phyloP scores from a whole-genome alignment of 345 rosid species.

The Pistacia integerrima region DNA sequence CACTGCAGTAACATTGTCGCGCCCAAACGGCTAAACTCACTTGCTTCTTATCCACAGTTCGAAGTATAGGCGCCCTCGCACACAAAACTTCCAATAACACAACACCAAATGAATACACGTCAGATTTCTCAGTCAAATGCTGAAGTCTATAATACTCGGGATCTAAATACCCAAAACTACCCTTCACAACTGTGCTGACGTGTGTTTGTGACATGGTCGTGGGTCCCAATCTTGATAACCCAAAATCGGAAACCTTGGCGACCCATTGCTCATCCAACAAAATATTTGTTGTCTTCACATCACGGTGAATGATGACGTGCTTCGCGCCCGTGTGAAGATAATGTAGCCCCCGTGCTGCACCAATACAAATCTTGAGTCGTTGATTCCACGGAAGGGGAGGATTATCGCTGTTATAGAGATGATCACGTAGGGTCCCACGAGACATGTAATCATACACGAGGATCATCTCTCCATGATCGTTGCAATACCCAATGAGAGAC shows the following conservation, averaged over 20 bases:
- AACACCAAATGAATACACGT: slow-evolving; percentile 71
- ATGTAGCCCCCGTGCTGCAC: slow-evolving; percentile 10
- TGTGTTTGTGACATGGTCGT: slow-evolving; percentile 38
- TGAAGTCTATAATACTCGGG: slow-evolving; percentile 64
- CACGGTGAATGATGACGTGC: slow-evolving; percentile 50
- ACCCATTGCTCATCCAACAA: slow-evolving; percentile 51
- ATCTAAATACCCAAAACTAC: slow-evolving; percentile 59
- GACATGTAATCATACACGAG: slow-evolving; percentile 9
- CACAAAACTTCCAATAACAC: slow-evolving; percentile 60
- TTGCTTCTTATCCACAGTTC: slow-evolving; percentile 29
- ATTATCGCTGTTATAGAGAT: too few relatives aligned
- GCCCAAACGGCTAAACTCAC: slow-evolving; percentile 45
- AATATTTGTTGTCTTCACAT: slow-evolving; percentile 59
- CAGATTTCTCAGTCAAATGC: slow-evolving; percentile 61
- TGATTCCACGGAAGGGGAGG: too few relatives aligned
- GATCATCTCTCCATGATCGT: slow-evolving; percentile 36
- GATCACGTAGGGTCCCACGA: too few relatives aligned
- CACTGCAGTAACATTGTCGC: slow-evolving; percentile 26
- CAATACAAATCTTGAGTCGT: too few relatives aligned
- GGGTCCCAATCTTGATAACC: slow-evolving; percentile 47
- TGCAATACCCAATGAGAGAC: slow-evolving; percentile 41
- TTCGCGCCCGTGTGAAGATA: slow-evolving; percentile 43
- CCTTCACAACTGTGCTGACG: slow-evolving; percentile 55
- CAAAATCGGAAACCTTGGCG: slow-evolving; percentile 65
- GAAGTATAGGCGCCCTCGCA: slow-evolving; percentile 43